A percentile compares a stretch with the other conserved stretches of the same genome.
These are phyloP conservation scores for Xylaria intraflava DNA, from an alignment of 495 filamentous ascomycete species.

Conservation along the genomic window DNA sequence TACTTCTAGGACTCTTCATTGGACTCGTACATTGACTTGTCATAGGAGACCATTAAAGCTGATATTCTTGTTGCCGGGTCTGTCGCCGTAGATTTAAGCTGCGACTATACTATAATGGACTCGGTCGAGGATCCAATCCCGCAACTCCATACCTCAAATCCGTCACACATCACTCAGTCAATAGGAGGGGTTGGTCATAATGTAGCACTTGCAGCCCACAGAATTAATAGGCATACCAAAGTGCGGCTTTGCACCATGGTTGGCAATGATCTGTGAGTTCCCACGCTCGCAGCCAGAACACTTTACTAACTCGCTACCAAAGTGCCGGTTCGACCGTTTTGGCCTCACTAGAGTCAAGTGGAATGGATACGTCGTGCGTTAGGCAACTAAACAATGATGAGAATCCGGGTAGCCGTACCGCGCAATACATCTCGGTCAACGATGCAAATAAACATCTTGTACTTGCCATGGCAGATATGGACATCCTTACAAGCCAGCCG, in stretches of 20 bases:
- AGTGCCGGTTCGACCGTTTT: constrained; percentile 64
- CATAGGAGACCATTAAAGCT: constrained; percentile 22
- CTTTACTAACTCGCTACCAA: background rate
- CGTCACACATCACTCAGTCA: constrained; percentile 67
- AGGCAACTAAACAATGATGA: constrained; percentile 43
- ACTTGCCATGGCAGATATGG: constrained; percentile 92
- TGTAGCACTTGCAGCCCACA: constrained; percentile 71
- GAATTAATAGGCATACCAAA: constrained; percentile 32
- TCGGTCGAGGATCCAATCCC: constrained; percentile 36
- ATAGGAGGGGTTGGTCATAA: constrained; percentile 96
- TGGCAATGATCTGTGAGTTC: constrained; percentile 58
- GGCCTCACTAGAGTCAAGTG: constrained; percentile 50
- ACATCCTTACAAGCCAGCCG: constrained; percentile 58
- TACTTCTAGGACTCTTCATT: background rate
- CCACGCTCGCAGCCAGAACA: background rate
- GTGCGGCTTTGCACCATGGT: constrained; percentile 69
- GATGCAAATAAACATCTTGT: constrained; percentile 72
- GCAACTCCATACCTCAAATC: constrained; percentile 76
- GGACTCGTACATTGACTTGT: constrained; percentile 15
- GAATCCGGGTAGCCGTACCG: constrained; percentile 55
- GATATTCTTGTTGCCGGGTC: constrained; percentile 86
- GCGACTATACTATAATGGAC: constrained; percentile 58
- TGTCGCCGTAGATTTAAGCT: constrained; percentile 80
- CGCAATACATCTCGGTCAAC: constrained; percentile 89
- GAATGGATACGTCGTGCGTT: constrained; percentile 59